Base-by-base conservation (phyloP, 768 basidiomycete genomes). In the Xerocomus spinulosus region DNA sequence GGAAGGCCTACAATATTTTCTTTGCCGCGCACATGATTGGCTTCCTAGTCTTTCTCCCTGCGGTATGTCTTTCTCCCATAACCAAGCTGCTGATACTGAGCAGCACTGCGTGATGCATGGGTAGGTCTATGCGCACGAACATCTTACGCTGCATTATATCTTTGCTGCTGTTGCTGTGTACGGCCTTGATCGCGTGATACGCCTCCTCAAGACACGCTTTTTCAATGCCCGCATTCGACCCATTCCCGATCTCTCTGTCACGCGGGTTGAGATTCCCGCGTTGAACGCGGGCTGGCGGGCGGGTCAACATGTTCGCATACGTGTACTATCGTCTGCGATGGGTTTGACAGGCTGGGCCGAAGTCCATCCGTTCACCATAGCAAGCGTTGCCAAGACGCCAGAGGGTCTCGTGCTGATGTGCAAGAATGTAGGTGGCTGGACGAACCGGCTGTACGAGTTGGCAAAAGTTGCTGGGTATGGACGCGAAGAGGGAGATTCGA, bases 251-350 rank as follows among this genome's bases (percentile, higher is more conserved):
- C 71, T 79, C 18, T 64, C 66, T 13, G 67, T 73, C 34, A 79
- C 78, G 5, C 68, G 75, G 35, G 58, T 82, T 23, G 71, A 76
- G 30, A 60, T 80, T 8, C 74, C 74, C 1, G 45, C 59, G 5
- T 36, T 81, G 36, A 72, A 68, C 40, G 64, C 69, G 0, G 81
- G 81, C 17, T 83, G 81, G 81, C 68, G 79, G 24, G 70, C 78
- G 0, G 80, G 82, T 3, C 81, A 83, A 55, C 80, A 83, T 56
- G 77, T 83, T 36, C 74, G 81, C 38, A 50, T 83, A 24, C 67
- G 77, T 35, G 66, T 77, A 0, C 63, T 78, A 2, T 63, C 64
- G 9, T 55, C 70, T n/a, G 68, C 63, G 18, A 69, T 70, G 67
- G 69, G 74, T 3, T 57, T 62, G 60, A 47, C 62, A 10, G 68